Conservation (phyloP, 257 asterid species). For the Rubia yunnanensis region DNA sequence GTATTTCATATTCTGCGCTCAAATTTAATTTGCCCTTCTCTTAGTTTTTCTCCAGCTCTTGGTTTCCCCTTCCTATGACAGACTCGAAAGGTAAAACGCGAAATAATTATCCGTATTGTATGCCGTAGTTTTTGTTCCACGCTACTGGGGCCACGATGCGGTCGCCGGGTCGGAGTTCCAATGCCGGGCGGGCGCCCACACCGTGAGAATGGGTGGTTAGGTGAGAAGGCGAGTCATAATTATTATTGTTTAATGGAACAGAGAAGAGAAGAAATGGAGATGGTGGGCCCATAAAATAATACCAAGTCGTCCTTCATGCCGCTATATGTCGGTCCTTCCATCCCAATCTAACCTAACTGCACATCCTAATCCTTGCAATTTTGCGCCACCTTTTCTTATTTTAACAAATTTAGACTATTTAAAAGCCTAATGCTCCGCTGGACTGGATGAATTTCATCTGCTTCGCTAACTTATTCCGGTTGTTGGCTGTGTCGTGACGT, state of each 20-base stretch:
- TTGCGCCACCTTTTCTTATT: background rate
- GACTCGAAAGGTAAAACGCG: no score
- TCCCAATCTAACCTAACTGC: background rate
- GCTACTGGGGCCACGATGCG: background rate
- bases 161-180: background rate
- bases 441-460: no score
- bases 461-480: background rate
- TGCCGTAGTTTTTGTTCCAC: background rate
- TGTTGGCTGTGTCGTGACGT: background rate
- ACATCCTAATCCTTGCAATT: background rate
- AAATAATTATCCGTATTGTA: background rate
- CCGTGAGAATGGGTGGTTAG: background rate
- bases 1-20: no score
- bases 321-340: background rate
- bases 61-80: no score
- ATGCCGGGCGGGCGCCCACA: background rate
- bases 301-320: background rate
- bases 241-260: background rate
- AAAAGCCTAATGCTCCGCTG: no score
- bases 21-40: no score
- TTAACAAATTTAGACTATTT: background rate
- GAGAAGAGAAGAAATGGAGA: no score
- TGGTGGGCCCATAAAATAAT: background rate
- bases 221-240: background rate
- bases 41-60: no score